Percentiles rank a stretch among this genome's conserved stretches.
phyloP scores from a whole-genome alignment of 73 alveolate genomes.

The Paramecium sonneborni region DNA sequence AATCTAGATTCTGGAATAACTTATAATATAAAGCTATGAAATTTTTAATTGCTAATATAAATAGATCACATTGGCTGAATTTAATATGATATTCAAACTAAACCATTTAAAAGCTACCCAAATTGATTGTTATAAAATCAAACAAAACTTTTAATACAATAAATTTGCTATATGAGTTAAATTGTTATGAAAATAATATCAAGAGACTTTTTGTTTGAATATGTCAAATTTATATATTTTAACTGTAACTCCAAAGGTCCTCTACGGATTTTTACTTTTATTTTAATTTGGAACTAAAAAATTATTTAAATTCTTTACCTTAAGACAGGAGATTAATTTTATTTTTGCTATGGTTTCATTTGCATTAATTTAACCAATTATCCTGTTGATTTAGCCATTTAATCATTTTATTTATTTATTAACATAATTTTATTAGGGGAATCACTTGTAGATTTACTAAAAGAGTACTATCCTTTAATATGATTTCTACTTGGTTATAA shows the following conservation, averaged over 20 bases:
- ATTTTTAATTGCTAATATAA: too few relatives aligned
- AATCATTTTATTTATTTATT: neutral
- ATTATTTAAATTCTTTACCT: neutral
- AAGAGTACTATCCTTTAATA: neutral
- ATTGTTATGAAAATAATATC: neutral
- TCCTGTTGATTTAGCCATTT: constrained; percentile 24
- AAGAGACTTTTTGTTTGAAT: neutral
- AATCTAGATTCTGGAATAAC: neutral
- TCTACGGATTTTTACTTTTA: neutral
- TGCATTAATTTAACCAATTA: neutral
- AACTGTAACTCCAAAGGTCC: neutral
- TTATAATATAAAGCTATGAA: neutral
- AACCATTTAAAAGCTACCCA: too few relatives aligned
- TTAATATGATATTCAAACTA: neutral
- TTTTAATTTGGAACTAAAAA: neutral
- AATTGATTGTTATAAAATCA: too few relatives aligned
- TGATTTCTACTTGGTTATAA: neutral
- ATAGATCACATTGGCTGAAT: neutral
- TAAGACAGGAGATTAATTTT: neutral
- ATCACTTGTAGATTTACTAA: neutral
- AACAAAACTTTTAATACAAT: too few relatives aligned
- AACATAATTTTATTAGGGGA: neutral
- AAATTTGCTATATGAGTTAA: too few relatives aligned
- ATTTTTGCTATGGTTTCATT: neutral
- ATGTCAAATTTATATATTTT: neutral